A percentile compares a stretch with the other conserved stretches of the same genome.
Conservation (phyloP, 140 eudicot genomes). For the Flaveria floridana region DNA sequence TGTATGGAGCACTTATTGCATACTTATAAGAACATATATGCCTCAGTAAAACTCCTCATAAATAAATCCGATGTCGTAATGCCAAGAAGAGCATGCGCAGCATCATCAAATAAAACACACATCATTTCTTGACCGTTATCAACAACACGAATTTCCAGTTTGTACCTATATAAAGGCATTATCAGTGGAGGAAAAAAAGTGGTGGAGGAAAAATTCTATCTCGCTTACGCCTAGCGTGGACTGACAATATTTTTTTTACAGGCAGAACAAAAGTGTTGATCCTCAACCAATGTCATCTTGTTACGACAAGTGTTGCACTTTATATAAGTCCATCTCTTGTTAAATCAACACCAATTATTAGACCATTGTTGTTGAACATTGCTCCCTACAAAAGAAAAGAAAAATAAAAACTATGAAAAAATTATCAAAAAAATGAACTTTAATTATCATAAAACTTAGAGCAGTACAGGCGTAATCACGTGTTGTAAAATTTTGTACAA, state of each 20-base stretch:
- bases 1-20: no score
- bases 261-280: neutral
- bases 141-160: neutral
- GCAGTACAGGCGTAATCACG: neutral
- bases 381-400: neutral
- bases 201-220: neutral
- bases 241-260: neutral
- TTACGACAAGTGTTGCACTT: neutral
- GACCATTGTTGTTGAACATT: neutral
- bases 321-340: neutral
- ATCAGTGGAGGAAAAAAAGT: neutral
- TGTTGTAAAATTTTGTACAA: no score
- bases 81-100: neutral
- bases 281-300: neutral
- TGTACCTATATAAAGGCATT: neutral
- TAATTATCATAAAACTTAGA: no score
- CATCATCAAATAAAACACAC: neutral
- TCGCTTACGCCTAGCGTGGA: neutral
- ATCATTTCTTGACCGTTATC: no score
- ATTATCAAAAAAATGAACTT: no score
- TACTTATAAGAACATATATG: neutral
- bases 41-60: neutral
- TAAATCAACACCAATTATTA: neutral
- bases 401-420: no score
- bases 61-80: no score